Percentiles rank a stretch among this genome's conserved stretches.
Evolutionary conservation across 257 asterid species (phyloP).

Genomic region (Cordia subcordata): DNA sequence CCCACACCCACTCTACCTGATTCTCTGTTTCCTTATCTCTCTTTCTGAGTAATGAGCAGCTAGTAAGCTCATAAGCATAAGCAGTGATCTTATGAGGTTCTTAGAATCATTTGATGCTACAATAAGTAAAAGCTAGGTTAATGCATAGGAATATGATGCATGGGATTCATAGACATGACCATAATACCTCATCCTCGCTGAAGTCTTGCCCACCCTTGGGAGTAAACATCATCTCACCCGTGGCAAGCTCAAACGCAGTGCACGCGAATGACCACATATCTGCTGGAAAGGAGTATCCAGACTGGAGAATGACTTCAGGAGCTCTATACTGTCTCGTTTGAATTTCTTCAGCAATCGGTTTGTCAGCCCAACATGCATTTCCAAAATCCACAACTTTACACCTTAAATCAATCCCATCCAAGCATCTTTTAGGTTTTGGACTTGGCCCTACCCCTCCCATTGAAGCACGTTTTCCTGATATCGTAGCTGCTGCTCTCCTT

Average conservation of each 20-base stretch:
- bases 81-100: too few relatives aligned
- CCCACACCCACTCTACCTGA: too few relatives aligned
- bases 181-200: slow-evolving; percentile 87
- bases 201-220: slow-evolving; percentile 89
- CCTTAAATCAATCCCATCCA: slow-evolving; percentile 79
- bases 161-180: too few relatives aligned
- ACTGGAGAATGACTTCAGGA: slow-evolving; percentile 86
- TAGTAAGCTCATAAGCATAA: too few relatives aligned
- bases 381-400: slow-evolving; percentile 98
- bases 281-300: slow-evolving; percentile 82
- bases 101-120: too few relatives aligned
- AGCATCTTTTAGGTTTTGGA: slow-evolving; percentile 61
- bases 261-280: slow-evolving; percentile 99
- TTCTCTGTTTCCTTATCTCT: too few relatives aligned
- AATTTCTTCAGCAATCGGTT: slow-evolving; percentile 79
- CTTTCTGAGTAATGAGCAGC: too few relatives aligned
- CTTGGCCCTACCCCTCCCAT: slow-evolving; percentile 55
- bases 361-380: slow-evolving; percentile 93
- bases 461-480: slow-evolving; percentile 61
- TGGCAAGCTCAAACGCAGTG: slow-evolving; percentile 90
- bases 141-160: too few relatives aligned
- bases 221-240: slow-evolving; percentile 98
- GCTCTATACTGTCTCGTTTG: slow-evolving; percentile 99
- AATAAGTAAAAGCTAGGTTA: too few relatives aligned
- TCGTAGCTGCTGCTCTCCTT: slow-evolving; percentile 89